phyloP scores from a whole-genome alignment of 306 rosid genomes.

The Cucumis hystrix region DNA sequence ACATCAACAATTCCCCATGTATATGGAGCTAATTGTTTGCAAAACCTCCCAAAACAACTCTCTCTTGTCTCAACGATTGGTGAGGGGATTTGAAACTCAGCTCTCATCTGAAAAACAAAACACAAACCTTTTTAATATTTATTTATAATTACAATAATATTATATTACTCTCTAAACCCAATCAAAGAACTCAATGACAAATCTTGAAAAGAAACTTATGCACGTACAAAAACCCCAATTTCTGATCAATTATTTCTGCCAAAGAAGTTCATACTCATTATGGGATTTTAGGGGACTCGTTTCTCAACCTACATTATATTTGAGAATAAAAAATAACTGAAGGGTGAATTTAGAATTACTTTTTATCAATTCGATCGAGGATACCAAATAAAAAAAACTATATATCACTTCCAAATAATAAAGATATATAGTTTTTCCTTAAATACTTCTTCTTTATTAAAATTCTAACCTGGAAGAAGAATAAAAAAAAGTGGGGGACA shows the following conservation, averaged over 20 bases:
- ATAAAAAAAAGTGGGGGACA: too few relatives aligned
- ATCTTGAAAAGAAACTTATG: neutral
- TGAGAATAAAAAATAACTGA: too few relatives aligned
- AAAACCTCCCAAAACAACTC: slow-evolving; percentile 48
- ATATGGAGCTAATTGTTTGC: slow-evolving; percentile 41
- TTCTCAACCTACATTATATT: too few relatives aligned
- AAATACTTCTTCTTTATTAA: too few relatives aligned
- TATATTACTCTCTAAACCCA: neutral
- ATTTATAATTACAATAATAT: neutral
- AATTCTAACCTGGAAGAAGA: too few relatives aligned
- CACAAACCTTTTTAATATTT: neutral
- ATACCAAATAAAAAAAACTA: too few relatives aligned
- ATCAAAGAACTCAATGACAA: neutral
- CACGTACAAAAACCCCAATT: neutral
- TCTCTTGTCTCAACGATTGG: slow-evolving; percentile 59
- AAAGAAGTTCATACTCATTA: neutral
- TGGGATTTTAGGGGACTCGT: neutral
- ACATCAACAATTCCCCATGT: slow-evolving; percentile 80
- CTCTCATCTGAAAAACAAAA: slow-evolving; percentile 25
- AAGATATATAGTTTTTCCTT: too few relatives aligned
- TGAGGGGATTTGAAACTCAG: slow-evolving; percentile 71
- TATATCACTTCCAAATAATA: too few relatives aligned
- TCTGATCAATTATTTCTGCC: neutral
- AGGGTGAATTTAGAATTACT: too few relatives aligned
- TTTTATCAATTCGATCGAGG: too few relatives aligned